These are phyloP conservation scores for Phlyctochytrium planicorne DNA, from an alignment of 192 early-diverging fungal species.

Conservation along the genomic window DNA sequence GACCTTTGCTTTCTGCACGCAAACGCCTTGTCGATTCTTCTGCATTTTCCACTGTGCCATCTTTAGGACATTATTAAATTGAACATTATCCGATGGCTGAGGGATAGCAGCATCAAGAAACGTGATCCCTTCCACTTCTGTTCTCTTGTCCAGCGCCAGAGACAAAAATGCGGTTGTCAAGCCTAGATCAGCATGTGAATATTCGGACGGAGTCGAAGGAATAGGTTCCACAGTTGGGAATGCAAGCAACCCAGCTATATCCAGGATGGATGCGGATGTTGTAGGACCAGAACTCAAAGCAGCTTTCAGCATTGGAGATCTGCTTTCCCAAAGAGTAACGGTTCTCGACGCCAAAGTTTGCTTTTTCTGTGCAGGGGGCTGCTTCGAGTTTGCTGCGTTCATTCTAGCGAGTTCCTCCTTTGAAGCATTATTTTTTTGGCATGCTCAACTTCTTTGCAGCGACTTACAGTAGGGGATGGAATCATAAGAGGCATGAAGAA, in stretches of 20 bases:
- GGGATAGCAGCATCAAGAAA: neutral
- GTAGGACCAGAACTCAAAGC: slow-evolving; percentile 1
- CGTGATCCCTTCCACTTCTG: neutral
- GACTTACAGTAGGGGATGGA: slow-evolving; percentile 37
- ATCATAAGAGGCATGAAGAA: slow-evolving; percentile 55
- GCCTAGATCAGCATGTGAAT: neutral
- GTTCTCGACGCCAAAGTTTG: slow-evolving; percentile 7
- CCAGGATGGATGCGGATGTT: slow-evolving; percentile 4
- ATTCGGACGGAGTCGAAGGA: neutral
- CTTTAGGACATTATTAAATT: neutral
- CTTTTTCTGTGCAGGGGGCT: neutral
- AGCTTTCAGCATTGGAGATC: slow-evolving; percentile 20
- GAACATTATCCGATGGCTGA: neutral
- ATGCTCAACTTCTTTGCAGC: no score
- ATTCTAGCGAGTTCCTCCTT: slow-evolving; percentile 28
- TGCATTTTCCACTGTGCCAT: slow-evolving; percentile 42
- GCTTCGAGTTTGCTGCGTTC: slow-evolving; percentile 27
- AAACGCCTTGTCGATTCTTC: slow-evolving; percentile 35
- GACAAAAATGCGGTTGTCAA: slow-evolving; percentile 11
- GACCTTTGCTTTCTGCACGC: slow-evolving; percentile 39
- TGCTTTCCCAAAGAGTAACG: slow-evolving; percentile 28
- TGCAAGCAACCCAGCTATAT: slow-evolving; percentile 6
- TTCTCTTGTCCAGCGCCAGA: slow-evolving; percentile 23
- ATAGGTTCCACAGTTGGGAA: slow-evolving; percentile 18
- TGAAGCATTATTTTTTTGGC: neutral